Conservation (phyloP, 176 grass and related monocot genomes). For the Musa itinerans region DNA sequence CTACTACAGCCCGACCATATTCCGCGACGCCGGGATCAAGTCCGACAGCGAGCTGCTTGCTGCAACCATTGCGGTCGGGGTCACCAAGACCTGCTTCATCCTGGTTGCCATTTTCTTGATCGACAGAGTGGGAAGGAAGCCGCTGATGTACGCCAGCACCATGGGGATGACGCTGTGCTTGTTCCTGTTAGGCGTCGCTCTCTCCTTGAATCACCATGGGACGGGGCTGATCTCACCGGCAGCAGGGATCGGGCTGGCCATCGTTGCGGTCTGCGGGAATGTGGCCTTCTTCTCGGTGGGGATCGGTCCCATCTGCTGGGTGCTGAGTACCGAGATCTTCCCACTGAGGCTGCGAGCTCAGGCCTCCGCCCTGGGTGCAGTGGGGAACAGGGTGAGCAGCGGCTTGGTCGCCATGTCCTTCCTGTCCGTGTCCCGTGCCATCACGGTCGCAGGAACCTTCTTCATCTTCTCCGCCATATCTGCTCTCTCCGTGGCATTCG, state of each 20-base stretch:
- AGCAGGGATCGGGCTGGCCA: slow-evolving; percentile 54
- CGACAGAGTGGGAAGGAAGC: slow-evolving; percentile 81
- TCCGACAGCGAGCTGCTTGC: slow-evolving; percentile 78
- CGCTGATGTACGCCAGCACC: slow-evolving; percentile 78
- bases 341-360: slow-evolving; percentile 81
- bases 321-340: slow-evolving; percentile 81
- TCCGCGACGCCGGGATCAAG: slow-evolving; percentile 70
- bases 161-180: slow-evolving; percentile 84
- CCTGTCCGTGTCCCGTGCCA: slow-evolving; percentile 56
- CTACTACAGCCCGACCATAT: slow-evolving; percentile 83
- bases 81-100: slow-evolving; percentile 81
- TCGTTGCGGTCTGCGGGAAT: slow-evolving; percentile 73
- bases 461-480: slow-evolving; percentile 56
- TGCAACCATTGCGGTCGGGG: slow-evolving; percentile 69
- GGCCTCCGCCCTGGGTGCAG: slow-evolving; percentile 78
- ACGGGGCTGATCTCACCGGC: slow-evolving; percentile 35
- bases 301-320: slow-evolving; percentile 93
- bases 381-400: slow-evolving; percentile 78
- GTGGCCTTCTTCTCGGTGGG: slow-evolving; percentile 87
- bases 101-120: slow-evolving; percentile 84
- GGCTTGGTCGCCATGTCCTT: slow-evolving; percentile 84
- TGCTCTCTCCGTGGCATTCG: slow-evolving; percentile 51
- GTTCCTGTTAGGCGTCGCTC: slow-evolving; percentile 50
- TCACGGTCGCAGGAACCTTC: slow-evolving; percentile 74
- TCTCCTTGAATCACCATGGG: slow-evolving; percentile 39